phyloP scores from a whole-genome alignment of 331 rosid genomes.

The Spiraea crenata region DNA sequence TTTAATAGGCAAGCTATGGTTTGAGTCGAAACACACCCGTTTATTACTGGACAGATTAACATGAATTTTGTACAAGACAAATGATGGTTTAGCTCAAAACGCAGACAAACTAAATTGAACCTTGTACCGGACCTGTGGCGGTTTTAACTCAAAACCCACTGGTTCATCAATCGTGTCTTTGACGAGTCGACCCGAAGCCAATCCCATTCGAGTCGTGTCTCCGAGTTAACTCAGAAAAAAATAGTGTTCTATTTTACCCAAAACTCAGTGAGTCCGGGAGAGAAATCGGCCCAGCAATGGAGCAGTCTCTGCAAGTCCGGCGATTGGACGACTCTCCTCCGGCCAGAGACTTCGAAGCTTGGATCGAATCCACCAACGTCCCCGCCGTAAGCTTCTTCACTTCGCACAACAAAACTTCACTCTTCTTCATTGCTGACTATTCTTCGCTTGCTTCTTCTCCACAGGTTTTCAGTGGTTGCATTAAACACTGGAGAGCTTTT shows the following conservation, averaged over 20 bases:
- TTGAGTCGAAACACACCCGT: no score
- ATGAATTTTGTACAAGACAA: no score
- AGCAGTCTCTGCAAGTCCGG: slow-evolving; percentile 39
- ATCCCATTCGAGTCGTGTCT: no score
- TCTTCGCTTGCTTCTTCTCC: background rate
- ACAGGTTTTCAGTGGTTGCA: slow-evolving; percentile 72
- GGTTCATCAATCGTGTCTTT: no score
- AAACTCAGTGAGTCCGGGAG: background rate
- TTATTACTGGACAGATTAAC: no score
- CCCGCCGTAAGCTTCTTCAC: slow-evolving; percentile 39
- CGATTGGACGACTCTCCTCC: slow-evolving; percentile 53
- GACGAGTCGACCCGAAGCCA: no score
- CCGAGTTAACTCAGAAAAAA: no score
- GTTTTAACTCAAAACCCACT: no score
- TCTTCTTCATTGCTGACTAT: background rate
- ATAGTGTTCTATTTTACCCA: background rate
- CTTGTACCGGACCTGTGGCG: no score
- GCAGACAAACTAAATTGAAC: no score
- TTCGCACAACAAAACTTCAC: background rate
- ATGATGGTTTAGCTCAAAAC: no score
- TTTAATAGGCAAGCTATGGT: no score
- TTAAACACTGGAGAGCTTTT: slow-evolving; percentile 59
- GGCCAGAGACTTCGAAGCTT: slow-evolving; percentile 37
- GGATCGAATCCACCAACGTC: slow-evolving; percentile 41
- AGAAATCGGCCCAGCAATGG: slow-evolving; percentile 28